Conservation (phyloP, 345 rosid genomes). For the Citrus unshiu region DNA sequence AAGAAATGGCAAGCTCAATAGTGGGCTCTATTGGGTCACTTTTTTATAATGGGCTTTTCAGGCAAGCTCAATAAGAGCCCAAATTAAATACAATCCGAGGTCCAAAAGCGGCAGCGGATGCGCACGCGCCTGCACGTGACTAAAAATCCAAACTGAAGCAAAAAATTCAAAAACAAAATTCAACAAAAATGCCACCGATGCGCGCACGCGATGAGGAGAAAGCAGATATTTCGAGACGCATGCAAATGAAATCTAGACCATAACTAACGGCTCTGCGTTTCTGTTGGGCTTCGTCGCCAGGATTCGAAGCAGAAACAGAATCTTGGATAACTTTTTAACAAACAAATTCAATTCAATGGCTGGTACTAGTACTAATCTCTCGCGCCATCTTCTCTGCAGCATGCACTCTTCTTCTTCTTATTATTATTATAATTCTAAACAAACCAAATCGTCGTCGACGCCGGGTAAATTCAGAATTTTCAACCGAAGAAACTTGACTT, state of each 20-base stretch:
- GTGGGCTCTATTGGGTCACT: no score
- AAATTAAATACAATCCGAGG: no score
- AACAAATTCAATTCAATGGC: constrained; percentile 29
- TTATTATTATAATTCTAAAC: neutral
- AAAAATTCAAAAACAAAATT: no score
- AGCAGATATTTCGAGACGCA: neutral
- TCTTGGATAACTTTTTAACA: neutral
- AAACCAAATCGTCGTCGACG: neutral
- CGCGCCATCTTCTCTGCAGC: constrained; percentile 22
- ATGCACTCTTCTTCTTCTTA: constrained; percentile 2
- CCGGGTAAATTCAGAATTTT: neutral
- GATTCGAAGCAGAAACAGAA: neutral
- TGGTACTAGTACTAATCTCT: constrained; percentile 23
- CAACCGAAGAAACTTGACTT: constrained; percentile 11
- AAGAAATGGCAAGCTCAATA: no score
- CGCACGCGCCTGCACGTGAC: no score
- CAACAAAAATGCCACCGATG: neutral
- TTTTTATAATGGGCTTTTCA: no score
- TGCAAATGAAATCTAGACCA: neutral
- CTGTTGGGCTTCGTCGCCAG: neutral
- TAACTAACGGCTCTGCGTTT: neutral
- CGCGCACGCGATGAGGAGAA: neutral
- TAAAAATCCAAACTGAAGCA: no score
- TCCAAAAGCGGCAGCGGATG: no score
- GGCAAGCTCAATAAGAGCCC: no score